phyloP scores from a whole-genome alignment of 257 asterid species.

The Cruciata laevipes region DNA sequence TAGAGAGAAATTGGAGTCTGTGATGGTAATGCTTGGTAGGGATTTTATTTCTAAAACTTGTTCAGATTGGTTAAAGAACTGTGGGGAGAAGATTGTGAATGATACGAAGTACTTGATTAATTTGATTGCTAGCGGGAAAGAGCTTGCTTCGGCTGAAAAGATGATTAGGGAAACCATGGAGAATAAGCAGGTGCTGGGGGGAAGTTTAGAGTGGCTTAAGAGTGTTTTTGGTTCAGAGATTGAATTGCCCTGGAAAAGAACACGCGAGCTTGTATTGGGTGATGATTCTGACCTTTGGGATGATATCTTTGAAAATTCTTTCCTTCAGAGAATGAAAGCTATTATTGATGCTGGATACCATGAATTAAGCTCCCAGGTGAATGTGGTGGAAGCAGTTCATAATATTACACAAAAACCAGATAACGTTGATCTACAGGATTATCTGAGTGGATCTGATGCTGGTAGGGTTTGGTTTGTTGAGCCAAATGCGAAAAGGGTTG shows the following conservation, averaged over 20 bases:
- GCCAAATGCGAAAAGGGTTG: conserved; percentile 50
- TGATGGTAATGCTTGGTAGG: conserved; percentile 60
- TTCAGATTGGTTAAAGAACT: conserved; percentile 90
- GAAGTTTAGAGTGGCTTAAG: conserved; percentile 97
- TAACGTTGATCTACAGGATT: conserved; percentile 53
- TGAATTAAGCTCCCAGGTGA: conserved; percentile 55
- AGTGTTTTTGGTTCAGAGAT: conserved; percentile 96
- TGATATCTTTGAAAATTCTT: conserved; percentile 91
- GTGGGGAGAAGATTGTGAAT: conserved; percentile 84
- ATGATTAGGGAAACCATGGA: conserved; percentile 90
- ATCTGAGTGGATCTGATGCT: conserved; percentile 43
- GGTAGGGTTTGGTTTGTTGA: conserved; percentile 96
- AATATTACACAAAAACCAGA: conserved; percentile 42
- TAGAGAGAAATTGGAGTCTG: conserved; percentile 71
- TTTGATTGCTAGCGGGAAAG: conserved; percentile 74
- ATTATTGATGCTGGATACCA: conserved; percentile 63
- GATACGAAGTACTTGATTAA: conserved; percentile 67
- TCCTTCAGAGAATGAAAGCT: conserved; percentile 84
- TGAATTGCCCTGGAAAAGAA: conserved; percentile 96
- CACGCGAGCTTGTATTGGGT: conserved; percentile 88
- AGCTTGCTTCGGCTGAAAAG: conserved; percentile 87
- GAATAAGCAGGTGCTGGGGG: conserved; percentile 81
- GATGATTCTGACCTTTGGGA: conserved; percentile 97
- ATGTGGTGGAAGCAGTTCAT: conserved; percentile 61
- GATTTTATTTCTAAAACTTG: conserved; percentile 71